Evolutionary conservation across 257 asterid genomes (phyloP), one percentile per base, ranked within the genome.

Genomic region (Osmanthus fragrans): DNA sequence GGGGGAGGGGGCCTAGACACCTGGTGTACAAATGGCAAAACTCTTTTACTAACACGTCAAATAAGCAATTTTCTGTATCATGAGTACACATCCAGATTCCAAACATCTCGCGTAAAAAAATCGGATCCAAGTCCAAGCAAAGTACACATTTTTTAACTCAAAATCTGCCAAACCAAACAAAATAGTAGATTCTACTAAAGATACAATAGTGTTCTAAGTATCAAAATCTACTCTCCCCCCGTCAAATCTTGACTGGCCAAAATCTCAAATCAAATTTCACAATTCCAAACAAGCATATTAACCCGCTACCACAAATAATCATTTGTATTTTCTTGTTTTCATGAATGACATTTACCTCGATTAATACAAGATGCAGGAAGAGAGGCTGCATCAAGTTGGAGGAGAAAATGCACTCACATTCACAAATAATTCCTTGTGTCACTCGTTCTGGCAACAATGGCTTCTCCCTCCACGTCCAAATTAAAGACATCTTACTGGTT

Each of bases 321-420:
- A 16, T 51, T 16, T 51, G 2, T 51, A 19, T 5, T 51, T 51
- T 51, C n/a, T 19, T 2, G 23, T 19, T 49, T 15, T 49, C n/a
- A 15, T 18, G 33, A 82, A 85, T 73, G 73, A 79, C 60, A 51
- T 66, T 77, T 29, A 80, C 70, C 79, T 65, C n/a, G 39, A 67
- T 56, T 30, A 32, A 75, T 78, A 82, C 79, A 76, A 4, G 21
- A 71, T 63, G 79, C 82, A 64, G 75, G 66, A 73, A 40, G 66
- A 66, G 79, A 27, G 25, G 75, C 74, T 49, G 80, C 67, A 51
- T 56, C 81, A 66, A 75, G 60, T 63, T 73, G 66, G 74, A 19
- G 66, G 74, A 19, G 74, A 18, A 42, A 23, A 30, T 23, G 56
- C 47, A 23, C 25, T 21, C 76, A 27, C 63, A 30, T 70, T 51